Conservation (phyloP, 768 basidiomycete species). For the Hemileccinum impolitum region DNA sequence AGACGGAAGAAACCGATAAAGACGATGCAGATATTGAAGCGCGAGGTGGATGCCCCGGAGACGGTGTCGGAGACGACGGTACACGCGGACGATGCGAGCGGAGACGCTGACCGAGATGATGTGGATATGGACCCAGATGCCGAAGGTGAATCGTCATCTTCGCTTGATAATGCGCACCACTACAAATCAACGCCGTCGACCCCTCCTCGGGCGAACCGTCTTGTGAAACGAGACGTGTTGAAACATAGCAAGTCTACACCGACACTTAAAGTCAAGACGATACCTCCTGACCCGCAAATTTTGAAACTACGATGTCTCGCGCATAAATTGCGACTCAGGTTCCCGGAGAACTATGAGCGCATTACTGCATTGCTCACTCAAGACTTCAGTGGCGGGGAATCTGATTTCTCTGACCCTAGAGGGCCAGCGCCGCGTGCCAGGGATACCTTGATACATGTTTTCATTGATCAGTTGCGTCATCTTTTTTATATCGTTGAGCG, state of each 20-base stretch:
- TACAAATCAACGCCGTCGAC: slow-evolving; percentile 31
- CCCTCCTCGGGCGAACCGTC: slow-evolving; percentile 25
- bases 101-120: slow-evolving; percentile 28
- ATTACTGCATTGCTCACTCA: slow-evolving; percentile 32
- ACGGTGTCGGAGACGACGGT: slow-evolving; percentile 21
- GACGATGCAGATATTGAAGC: slow-evolving; percentile 28
- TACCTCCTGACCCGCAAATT: slow-evolving; percentile 45
- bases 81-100: slow-evolving; percentile 22
- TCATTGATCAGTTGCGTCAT: slow-evolving; percentile 43
- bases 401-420: slow-evolving; percentile 34
- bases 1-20: slow-evolving; percentile 35
- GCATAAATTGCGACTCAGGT: slow-evolving; percentile 52
- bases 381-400: slow-evolving; percentile 34
- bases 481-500: neutral
- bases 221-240: slow-evolving; percentile 24
- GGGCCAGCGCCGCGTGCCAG: slow-evolving; percentile 30
- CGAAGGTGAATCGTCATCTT: slow-evolving; percentile 30
- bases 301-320: slow-evolving; percentile 53
- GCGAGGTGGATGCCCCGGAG: slow-evolving; percentile 19
- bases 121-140: slow-evolving; percentile 10
- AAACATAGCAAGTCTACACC: slow-evolving; percentile 49
- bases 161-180: slow-evolving; percentile 17
- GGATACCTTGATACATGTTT: slow-evolving; percentile 38
- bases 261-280: slow-evolving; percentile 36
- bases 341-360: slow-evolving; percentile 47